These are phyloP conservation scores for Colletotrichum salicis DNA, from an alignment of 2,329 filamentous ascomycete species.

Conservation along the genomic window DNA sequence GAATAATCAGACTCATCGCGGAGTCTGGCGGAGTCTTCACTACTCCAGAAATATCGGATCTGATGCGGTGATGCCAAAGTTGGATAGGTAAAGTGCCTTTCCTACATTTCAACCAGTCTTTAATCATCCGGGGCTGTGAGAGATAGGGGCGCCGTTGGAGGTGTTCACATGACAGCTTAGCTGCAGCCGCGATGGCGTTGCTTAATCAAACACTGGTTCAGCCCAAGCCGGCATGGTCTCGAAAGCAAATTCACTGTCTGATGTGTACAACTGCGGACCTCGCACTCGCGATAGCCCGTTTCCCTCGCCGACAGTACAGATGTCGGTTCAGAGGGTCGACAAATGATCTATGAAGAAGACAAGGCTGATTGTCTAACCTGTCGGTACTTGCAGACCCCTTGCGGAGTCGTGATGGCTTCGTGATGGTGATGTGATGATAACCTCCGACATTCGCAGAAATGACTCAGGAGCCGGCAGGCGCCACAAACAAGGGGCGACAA, in stretches of 20 bases:
- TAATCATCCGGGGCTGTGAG: not conserved
- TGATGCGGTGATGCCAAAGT: not conserved
- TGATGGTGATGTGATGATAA: not conserved
- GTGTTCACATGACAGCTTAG: slow-evolving; percentile 8
- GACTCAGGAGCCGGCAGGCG: slow-evolving; percentile 3
- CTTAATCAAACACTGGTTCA: slow-evolving; percentile 4
- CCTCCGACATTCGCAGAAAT: not conserved
- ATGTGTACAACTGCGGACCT: not conserved
- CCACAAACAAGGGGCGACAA: slow-evolving; percentile 11
- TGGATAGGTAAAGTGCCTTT: not conserved
- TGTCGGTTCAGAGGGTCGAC: not conserved
- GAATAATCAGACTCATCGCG: not conserved
- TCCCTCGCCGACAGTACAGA: not conserved
- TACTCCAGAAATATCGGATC: too few relatives aligned
- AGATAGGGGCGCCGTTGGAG: not conserved
- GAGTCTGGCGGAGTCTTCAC: not conserved
- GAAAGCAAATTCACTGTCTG: not conserved
- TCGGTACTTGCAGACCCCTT: not conserved
- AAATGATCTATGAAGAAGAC: not conserved
- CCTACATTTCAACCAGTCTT: not conserved
- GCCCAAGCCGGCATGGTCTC: not conserved
- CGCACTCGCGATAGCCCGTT: not conserved
- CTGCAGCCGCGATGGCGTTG: slow-evolving; percentile 14
- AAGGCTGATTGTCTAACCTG: not conserved
- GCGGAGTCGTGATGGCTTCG: not conserved